Evolutionary conservation across 2,329 filamentous ascomycete species (phyloP).

Genomic region (Fusarium sp.): DNA sequence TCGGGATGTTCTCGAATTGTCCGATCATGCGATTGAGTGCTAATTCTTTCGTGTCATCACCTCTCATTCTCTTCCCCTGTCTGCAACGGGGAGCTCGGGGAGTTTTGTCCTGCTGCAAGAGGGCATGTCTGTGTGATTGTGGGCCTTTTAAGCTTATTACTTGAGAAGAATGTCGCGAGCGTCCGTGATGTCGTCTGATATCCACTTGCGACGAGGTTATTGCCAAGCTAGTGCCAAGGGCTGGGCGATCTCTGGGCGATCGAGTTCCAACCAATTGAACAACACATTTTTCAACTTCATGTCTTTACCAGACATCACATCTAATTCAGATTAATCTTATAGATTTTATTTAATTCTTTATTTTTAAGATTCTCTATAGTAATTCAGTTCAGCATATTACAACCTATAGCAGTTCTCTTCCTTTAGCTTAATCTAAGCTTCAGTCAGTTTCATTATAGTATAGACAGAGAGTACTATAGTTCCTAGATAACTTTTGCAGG

Average conservation of each 20-base stretch:
- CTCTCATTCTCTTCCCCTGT: not conserved
- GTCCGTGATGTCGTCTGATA: conserved; percentile 7
- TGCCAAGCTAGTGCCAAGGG: conserved; percentile 37
- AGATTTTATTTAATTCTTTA: not conserved
- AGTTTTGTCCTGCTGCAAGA: not conserved
- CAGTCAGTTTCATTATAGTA: not conserved
- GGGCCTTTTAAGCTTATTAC: conserved; percentile 41
- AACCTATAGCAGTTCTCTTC: not conserved
- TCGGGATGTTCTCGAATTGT: conserved; percentile 4
- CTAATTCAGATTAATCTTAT: not conserved
- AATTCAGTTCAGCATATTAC: not conserved
- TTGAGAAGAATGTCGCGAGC: not conserved
- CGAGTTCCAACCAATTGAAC: conserved; percentile 13
- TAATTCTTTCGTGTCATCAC: not conserved
- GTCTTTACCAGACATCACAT: not conserved
- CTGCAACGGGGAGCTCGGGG: conserved; percentile 33
- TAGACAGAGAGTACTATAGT: not conserved
- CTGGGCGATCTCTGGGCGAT: conserved; percentile 40
- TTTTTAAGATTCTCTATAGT: not conserved
- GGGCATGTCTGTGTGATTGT: not conserved
- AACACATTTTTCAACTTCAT: conserved; percentile 12
- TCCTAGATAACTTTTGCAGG: not conserved
- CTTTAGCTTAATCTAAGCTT: not conserved
- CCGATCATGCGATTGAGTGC: not conserved
- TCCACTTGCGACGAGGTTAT: conserved; percentile 23